Percentiles rank a stretch among this genome's conserved stretches.
These are phyloP conservation scores for Rhizophagus clarus DNA, from an alignment of 192 early-diverging fungal genomes.

Conservation along the genomic window DNA sequence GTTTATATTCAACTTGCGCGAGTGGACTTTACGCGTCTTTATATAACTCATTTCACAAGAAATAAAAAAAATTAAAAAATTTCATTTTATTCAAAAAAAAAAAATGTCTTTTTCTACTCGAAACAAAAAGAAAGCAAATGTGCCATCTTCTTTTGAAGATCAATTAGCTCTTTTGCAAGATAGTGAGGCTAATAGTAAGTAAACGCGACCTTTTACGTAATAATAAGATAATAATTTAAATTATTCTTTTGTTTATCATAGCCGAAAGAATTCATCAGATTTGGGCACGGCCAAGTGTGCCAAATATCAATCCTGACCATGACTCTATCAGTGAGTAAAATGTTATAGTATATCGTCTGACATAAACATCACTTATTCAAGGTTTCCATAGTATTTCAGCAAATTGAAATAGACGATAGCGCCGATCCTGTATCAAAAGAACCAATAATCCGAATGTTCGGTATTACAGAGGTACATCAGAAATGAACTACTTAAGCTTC, in stretches of 20 bases:
- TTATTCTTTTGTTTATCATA: neutral
- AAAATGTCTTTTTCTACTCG: too few species aligned
- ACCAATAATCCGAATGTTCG: slow-evolving; percentile 79
- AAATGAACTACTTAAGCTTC: neutral
- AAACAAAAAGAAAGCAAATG: neutral
- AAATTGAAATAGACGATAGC: slow-evolving; percentile 93
- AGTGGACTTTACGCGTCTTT: too few species aligned
- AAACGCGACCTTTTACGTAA: neutral
- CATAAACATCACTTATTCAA: neutral
- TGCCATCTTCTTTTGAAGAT: neutral
- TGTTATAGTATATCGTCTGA: neutral
- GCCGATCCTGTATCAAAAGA: slow-evolving; percentile 47
- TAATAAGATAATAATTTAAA: neutral
- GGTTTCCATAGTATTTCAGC: slow-evolving; percentile 81
- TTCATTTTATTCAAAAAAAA: too few species aligned
- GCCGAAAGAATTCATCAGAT: slow-evolving; percentile 40
- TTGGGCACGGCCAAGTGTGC: slow-evolving; percentile 39
- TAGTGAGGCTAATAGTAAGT: neutral
- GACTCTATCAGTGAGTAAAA: slow-evolving; percentile 42
- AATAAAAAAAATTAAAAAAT: too few species aligned
- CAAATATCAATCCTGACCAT: slow-evolving; percentile 37
- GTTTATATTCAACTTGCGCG: too few species aligned
- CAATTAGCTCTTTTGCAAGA: slow-evolving; percentile 11
- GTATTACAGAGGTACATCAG: slow-evolving; percentile 72
- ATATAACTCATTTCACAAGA: too few species aligned